Base-by-base conservation (phyloP, 768 basidiomycete genomes). In the Phallus indusiatus region DNA sequence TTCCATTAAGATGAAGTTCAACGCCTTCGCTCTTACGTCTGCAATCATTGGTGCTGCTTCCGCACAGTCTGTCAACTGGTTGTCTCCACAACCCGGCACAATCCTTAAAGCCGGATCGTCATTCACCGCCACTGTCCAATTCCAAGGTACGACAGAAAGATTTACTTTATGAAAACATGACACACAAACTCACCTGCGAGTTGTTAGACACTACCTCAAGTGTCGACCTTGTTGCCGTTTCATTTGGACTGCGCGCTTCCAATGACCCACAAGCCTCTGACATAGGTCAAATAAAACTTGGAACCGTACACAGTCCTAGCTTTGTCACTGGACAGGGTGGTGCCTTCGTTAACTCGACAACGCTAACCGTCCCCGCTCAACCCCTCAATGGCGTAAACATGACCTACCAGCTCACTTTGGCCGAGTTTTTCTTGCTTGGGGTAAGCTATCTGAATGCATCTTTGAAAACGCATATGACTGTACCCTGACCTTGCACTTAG, bases 401-500 rank as follows among this genome's bases (percentile, higher is more conserved):
- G 37, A 22, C 37, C n/a, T 57, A 57, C 33, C 48, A 49, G 20
- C 47, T 57, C 5, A 47, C 47, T 5, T 51, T 28, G 22, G 57
- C 47, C n/a, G 57, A 59, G 35, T 59, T 59, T 34, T 59, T 34
- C 22, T 51, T 42, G 18, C 47, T 59, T 42, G 57, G 57, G 9
- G 56, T 57, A 21, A 57, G 56, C 20, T 18, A 36, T 28, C 2
- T 28, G 28, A 28, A 28, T 42, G 12, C 4, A 42, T 14, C 12
- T 42, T 3, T 2, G 12, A 42, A 42, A n/a, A 12, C 4, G 9
- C n/a, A 14, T 14, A 42, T n/a, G 9, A 12, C 12, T 42, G 4
- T 42, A 42, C 12, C 12, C 4, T 14, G 16, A 16, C 16, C 36
- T 42, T 42, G 12, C 42, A n/a, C 42, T 42, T 42, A 42, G 42